Base-by-base conservation (phyloP, 1,284 basidiomycete genomes). In the Cutaneotrichosporon spelunceum region DNA sequence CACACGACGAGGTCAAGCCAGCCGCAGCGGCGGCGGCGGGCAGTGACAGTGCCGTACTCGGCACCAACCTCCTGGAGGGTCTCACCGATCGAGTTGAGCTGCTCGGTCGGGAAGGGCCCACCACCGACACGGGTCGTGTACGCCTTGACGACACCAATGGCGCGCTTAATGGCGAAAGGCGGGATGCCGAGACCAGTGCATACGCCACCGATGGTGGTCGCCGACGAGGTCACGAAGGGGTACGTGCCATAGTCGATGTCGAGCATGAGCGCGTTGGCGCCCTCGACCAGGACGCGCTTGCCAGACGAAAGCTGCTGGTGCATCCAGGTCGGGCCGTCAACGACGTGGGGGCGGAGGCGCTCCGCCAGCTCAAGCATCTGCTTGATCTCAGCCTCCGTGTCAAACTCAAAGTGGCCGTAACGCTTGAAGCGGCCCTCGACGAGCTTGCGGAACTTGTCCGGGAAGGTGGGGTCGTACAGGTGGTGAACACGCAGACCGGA, bases 241-340 rank as follows among this genome's bases (percentile, higher is more conserved):
- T 98, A 98, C 4, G 95, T 99, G 49, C 95, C 95, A 76, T 92
- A 95, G 81, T 99, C 95, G 69, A 99, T 83, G 75, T 99, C 96
- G 67, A 99, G 88, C 94, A 99, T 97, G 66, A 98, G 83, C 2
- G 95, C 95, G 75, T 99, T 99, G 58, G 96, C 95, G 52, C 95
- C 95, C 78, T 99, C 95, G 60, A 98, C 91, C 30, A 99, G 86
- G 53, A 99, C 82, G 50, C 83, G 85, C 81, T 95, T 95, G 64
- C 87, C 86, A 24, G 83, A 78, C 1, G 83, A 78, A 53, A 99
- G 81, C 26, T 93, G 45, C 33, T 66, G 59, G 65, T 66, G 65
- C 52, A 66, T 60, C 56, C 56, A 66, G 33, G 62, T 62, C 30
- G 65, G 65, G 57, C 65, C 65, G 62, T 66, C 65, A 65, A 91